Conservation (phyloP, 2,329 filamentous ascomycete species). For the Myriosclerotinia duriaeana region DNA sequence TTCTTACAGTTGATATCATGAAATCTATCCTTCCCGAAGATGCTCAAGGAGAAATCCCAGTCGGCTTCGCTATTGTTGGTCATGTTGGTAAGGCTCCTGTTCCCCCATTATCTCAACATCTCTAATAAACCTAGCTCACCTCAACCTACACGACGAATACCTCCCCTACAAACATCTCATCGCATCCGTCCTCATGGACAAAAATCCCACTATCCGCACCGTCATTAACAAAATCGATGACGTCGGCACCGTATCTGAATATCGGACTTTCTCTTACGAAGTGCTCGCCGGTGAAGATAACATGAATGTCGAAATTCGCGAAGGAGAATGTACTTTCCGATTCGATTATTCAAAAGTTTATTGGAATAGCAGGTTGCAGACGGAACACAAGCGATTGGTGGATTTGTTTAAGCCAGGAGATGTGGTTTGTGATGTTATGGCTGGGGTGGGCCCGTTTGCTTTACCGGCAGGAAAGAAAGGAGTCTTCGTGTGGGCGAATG, state of each 20-base stretch:
- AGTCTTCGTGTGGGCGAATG: constrained; percentile 95
- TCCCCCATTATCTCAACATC: background rate
- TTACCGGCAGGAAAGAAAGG: constrained; percentile 85
- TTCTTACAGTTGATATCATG: constrained; percentile 64
- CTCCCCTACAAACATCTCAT: constrained; percentile 84
- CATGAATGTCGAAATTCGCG: constrained; percentile 77
- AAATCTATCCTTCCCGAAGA: constrained; percentile 76
- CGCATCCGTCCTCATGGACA: constrained; percentile 82
- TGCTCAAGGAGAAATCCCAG: constrained; percentile 75
- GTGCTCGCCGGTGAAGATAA: constrained; percentile 79
- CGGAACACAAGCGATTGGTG: constrained; percentile 81
- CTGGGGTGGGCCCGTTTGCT: constrained; percentile 92
- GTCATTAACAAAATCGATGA: constrained; percentile 96
- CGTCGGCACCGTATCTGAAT: constrained; percentile 81
- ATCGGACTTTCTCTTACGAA: constrained; percentile 90
- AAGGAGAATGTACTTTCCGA: constrained; percentile 80
- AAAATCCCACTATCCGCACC: constrained; percentile 77
- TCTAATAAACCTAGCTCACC: constrained; percentile 59
- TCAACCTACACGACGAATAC: constrained; percentile 84
- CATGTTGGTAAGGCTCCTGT: constrained; percentile 64
- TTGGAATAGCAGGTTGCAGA: constrained; percentile 92
- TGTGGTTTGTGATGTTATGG: constrained; percentile 95
- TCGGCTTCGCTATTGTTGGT: constrained; percentile 83
- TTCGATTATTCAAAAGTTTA: constrained; percentile 98
- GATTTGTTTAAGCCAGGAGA: constrained; percentile 77